These are phyloP conservation scores for Pichia cabralensis DNA, from an alignment of 805 yeast species.

Conservation along the genomic window DNA sequence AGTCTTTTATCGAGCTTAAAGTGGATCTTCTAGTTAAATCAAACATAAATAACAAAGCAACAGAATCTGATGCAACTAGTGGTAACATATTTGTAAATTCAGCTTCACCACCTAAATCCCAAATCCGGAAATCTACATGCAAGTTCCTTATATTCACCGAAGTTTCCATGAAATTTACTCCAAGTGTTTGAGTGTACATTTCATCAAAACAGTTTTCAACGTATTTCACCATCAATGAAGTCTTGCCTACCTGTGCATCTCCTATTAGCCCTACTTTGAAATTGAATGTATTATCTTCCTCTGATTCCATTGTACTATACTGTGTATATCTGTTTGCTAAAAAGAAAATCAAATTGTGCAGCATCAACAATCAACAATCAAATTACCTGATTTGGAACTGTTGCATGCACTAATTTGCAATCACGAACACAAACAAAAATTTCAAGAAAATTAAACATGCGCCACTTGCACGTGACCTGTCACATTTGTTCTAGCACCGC, in stretches of 20 bases:
- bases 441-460: no score
- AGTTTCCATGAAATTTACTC: constrained; percentile 92
- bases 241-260: constrained; percentile 93
- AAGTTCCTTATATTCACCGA: constrained; percentile 76
- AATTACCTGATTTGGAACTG: no score
- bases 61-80: constrained; percentile 83
- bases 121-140: constrained; percentile 79
- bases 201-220: constrained; percentile 93
- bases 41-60: constrained; percentile 81
- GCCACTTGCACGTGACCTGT: no score
- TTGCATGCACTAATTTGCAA: no score
- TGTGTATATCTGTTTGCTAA: no score
- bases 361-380: no score
- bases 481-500: no score
- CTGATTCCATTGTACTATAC: no score
- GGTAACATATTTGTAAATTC: constrained; percentile 96
- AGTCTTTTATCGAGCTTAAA: constrained; percentile 78
- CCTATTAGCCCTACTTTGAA: constrained; percentile 89
- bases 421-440: no score
- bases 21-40: constrained; percentile 84
- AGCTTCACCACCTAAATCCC: constrained; percentile 95
- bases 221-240: constrained; percentile 92
- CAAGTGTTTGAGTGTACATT: constrained; percentile 86
- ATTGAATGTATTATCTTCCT: no score
- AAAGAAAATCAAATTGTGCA: no score